Evolutionary conservation across 768 basidiomycete genomes (phyloP).

Genomic region (Trametes meyenii): DNA sequence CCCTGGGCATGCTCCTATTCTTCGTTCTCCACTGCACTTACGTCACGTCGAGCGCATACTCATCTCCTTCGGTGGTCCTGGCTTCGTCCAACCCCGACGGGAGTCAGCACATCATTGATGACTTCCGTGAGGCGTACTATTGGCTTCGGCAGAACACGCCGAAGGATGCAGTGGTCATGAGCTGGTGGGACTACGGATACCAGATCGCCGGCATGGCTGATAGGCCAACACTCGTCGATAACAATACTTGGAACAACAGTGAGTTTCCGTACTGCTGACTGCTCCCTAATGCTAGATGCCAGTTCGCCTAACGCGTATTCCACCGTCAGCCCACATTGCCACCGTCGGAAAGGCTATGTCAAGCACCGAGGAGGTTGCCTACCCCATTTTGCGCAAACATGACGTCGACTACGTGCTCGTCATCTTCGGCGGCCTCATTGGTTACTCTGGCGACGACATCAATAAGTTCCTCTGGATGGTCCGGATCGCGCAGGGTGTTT

Average conservation of each 20-base stretch:
- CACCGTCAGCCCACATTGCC: slow-evolving; percentile 82
- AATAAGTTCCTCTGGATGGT: slow-evolving; percentile 99
- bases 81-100: slow-evolving; percentile 82
- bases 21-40: slow-evolving; percentile 98
- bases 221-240: slow-evolving; percentile 93
- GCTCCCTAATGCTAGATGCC: neutral
- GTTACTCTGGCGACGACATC: slow-evolving; percentile 98
- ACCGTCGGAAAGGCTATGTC: slow-evolving; percentile 99
- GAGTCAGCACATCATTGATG: slow-evolving; percentile 93
- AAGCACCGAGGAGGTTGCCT: slow-evolving; percentile 90
- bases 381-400: slow-evolving; percentile 95
- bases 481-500: slow-evolving; percentile 90
- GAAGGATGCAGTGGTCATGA: slow-evolving; percentile 92
- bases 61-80: slow-evolving; percentile 95
- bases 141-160: slow-evolving; percentile 97
- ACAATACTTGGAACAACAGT: slow-evolving; percentile 99
- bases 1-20: slow-evolving; percentile 76
- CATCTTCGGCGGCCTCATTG: slow-evolving; percentile 95
- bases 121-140: slow-evolving; percentile 99
- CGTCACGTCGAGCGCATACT: slow-evolving; percentile 94
- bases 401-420: slow-evolving; percentile 97
- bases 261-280: slow-evolving; percentile 35
- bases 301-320: neutral
- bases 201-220: slow-evolving; percentile 99
- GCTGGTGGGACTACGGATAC: slow-evolving; percentile 99